Base-by-base conservation (phyloP, 345 rosid species). In the Hypericum perforatum region DNA sequence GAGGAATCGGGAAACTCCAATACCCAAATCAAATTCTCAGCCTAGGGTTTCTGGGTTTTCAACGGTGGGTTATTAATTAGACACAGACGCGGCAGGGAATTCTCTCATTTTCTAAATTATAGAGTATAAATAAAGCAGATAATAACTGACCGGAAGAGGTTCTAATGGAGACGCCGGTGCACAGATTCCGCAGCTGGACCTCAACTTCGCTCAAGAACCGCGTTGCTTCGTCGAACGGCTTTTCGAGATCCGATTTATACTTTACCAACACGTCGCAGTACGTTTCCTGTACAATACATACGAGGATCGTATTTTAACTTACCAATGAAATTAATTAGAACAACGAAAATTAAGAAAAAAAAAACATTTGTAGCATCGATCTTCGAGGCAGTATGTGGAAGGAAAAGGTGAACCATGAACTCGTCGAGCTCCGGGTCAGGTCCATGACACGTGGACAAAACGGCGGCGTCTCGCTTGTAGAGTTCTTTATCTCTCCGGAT, bases 391-490 rank as follows among this genome's bases (percentile, higher is more conserved):
- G n/a, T n/a, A n/a, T n/a, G n/a, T n/a, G n/a, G n/a, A n/a, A n/a
- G 14, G 36, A 58, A 36, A 12, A 49, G 16, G 53, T 58, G 56
- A 50, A 80, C 86, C 86, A 80, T 80, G 75, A 80, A 80, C 52
- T 80, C 73, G 67, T 80, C 86, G 9, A 80, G 86, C 70, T 77
- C 82, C 39, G 78, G 86, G 70, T 80, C 80, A 41, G 60, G 58
- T 40, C 70, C 85, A 43, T 57, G 60, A 59, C 61, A 43, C 39
- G 66, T 42, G 39, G 75, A 45, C 13, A 53, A 43, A 58, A 32
- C 12, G 46, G 42, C 29, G 37, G 58, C 52, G 39, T 52, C 52
- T 37, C 59, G 44, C 58, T 7, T 49, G 32, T 13, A 45, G 62
- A 60, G 52, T 14, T 70, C 72, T 15, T 37, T 56, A 13, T 67